phyloP scores from a whole-genome alignment of 495 filamentous ascomycete species.

The Parachaetomium inaequale region DNA sequence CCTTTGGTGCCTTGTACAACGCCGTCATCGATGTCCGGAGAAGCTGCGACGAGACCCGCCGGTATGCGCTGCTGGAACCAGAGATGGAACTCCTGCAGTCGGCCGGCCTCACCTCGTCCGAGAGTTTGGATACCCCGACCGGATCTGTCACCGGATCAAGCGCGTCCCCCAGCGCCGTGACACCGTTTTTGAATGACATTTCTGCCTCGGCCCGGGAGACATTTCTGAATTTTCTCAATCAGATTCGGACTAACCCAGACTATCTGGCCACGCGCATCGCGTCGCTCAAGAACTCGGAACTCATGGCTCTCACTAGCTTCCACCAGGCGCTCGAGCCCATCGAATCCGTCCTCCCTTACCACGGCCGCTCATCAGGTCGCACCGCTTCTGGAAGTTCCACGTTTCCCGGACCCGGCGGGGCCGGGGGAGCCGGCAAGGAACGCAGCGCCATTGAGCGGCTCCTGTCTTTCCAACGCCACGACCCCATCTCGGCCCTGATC shows the following conservation, averaged over 20 bases:
- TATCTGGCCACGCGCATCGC: conserved; percentile 80
- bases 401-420: conserved; percentile 16
- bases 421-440: conserved; percentile 28
- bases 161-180: conserved; percentile 44
- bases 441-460: conserved; percentile 63
- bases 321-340: conserved; percentile 72
- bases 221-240: conserved; percentile 72
- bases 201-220: conserved; percentile 69
- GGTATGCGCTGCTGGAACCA: conserved; percentile 64
- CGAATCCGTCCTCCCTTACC: conserved; percentile 75
- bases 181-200: conserved; percentile 76
- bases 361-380: conserved; percentile 50
- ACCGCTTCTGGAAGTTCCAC: conserved; percentile 20
- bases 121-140: conserved; percentile 42
- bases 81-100: conserved; percentile 56
- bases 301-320: conserved; percentile 67
- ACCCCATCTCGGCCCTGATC: conserved; percentile 79
- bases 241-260: conserved; percentile 78
- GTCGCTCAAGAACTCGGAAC: conserved; percentile 66
- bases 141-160: conserved; percentile 38
- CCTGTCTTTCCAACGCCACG: conserved; percentile 80
- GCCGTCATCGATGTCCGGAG: conserved; percentile 83
- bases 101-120: conserved; percentile 43
- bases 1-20: conserved; percentile 82
- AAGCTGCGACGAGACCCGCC: conserved; percentile 69